Evolutionary conservation across 2,329 filamentous ascomycete species (phyloP).

Genomic region (Fusarium sp.): DNA sequence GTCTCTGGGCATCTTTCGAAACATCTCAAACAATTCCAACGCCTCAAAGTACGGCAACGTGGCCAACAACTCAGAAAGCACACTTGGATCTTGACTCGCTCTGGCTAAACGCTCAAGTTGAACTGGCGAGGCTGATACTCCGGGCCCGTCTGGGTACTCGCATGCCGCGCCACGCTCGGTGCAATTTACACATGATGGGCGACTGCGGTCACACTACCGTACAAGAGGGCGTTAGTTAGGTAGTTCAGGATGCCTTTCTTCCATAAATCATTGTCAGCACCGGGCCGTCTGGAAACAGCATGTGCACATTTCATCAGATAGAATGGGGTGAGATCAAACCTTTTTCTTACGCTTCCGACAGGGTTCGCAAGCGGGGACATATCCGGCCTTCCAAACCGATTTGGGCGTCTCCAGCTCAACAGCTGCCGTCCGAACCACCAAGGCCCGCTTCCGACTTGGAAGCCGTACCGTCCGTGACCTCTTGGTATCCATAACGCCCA

Average conservation of each 20-base stretch:
- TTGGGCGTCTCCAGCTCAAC: neutral
- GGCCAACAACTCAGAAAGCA: neutral
- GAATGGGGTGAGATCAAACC: neutral
- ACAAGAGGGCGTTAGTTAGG: neutral
- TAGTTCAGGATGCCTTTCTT: neutral
- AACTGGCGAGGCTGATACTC: neutral
- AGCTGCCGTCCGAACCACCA: neutral
- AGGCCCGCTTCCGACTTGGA: neutral
- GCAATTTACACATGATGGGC: neutral
- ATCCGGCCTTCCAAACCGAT: neutral
- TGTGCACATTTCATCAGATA: neutral
- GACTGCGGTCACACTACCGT: conserved; percentile 1
- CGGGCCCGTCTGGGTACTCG: neutral
- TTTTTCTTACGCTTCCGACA: conserved; percentile 11
- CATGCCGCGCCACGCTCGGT: neutral
- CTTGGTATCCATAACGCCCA: neutral
- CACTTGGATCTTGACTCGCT: neutral
- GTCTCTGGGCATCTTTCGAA: neutral
- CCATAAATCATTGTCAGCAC: neutral
- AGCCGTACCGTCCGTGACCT: too few species aligned
- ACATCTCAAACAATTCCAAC: neutral
- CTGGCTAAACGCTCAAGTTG: neutral
- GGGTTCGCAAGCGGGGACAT: conserved; percentile 1
- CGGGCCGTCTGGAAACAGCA: neutral
- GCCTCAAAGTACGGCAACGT: conserved; percentile 5